Base-by-base conservation (phyloP, 805 yeast species). In the Cyberlindnera sargentensis region DNA sequence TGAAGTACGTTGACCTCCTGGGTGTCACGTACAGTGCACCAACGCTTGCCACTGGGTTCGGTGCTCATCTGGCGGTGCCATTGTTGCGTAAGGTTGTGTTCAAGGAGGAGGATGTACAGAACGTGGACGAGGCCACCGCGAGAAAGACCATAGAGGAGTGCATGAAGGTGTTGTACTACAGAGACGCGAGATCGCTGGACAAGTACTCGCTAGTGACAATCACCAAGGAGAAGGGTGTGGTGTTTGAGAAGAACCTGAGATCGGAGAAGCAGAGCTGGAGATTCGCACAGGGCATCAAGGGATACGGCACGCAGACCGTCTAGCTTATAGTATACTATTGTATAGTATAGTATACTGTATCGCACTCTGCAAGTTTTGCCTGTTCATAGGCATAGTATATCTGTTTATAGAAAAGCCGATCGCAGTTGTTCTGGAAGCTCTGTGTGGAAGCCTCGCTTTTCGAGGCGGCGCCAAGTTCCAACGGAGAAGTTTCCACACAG, bases 181-280 rank as follows among this genome's bases (percentile, higher is more conserved):
- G 99, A 65, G 99, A 93, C 63, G 98, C 97, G 3, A 80, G 99
- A 58, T 86, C 96, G 20, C 68, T 85, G 48, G 95, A 93, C 62
- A 84, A 82, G 59, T 93, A 84, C 65, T 74, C 91, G 0, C 62
- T 91, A 54, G 90, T 91, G 9, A 78, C 88, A 15, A 72, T 93
- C 46, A 82, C 80, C 42, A 76, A 78, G 46, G 77, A 75, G 36
- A 72, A 72, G 36, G 80, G 80, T 35, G 75, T 85, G 52, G 70
- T 71, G 42, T 70, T 85, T 52, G 86, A 84, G 53, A 81, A 80
- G 64, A 71, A 76, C 48, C 66, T 84, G 51, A 72, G 72, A 58
- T 82, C 86, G 47, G 82, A 82, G 59, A 72, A 78, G 54, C 87
- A 86, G 81, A 78, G 78, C 47, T 90, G 98, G 98, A 77, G 75